Conservation (phyloP, 306 rosid species). For the Lathyrus tuberosus region DNA sequence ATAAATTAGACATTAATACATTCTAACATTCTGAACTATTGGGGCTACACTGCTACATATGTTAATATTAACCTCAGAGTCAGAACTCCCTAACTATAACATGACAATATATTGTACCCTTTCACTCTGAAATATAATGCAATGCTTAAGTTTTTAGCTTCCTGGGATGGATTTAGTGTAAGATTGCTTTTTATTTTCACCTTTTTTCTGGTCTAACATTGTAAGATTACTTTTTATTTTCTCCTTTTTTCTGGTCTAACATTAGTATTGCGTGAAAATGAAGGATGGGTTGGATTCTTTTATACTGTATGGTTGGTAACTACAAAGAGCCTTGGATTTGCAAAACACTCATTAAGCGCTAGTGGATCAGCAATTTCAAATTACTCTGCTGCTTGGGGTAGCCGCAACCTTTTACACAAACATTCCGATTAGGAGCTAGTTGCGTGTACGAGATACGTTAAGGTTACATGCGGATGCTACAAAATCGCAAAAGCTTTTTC, state of each 20-base stretch:
- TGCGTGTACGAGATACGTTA: background rate
- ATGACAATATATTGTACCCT: constrained; percentile 15
- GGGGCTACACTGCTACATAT: background rate
- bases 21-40: background rate
- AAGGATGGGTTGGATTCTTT: constrained; percentile 84
- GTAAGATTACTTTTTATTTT: constrained; percentile 17
- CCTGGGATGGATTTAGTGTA: background rate
- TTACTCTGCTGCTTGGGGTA: constrained; percentile 58
- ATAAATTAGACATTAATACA: constrained; percentile 1
- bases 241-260: constrained; percentile 27
- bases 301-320: constrained; percentile 61
- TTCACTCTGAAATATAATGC: constrained; percentile 20
- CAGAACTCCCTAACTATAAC: constrained; percentile 4
- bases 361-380: constrained; percentile 66
- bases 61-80: constrained; percentile 5
- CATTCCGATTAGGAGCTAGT: constrained; percentile 30
- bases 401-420: constrained; percentile 30
- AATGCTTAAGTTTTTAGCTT: constrained; percentile 20
- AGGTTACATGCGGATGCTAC: constrained; percentile 1
- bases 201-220: constrained; percentile 25
- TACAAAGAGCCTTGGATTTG: constrained; percentile 61
- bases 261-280: constrained; percentile 28
- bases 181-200: constrained; percentile 21
- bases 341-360: constrained; percentile 49
- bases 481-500: constrained; percentile 32